Evolutionary conservation across 2,329 filamentous ascomycete species (phyloP).

Genomic region (Hysterium pulicare): DNA sequence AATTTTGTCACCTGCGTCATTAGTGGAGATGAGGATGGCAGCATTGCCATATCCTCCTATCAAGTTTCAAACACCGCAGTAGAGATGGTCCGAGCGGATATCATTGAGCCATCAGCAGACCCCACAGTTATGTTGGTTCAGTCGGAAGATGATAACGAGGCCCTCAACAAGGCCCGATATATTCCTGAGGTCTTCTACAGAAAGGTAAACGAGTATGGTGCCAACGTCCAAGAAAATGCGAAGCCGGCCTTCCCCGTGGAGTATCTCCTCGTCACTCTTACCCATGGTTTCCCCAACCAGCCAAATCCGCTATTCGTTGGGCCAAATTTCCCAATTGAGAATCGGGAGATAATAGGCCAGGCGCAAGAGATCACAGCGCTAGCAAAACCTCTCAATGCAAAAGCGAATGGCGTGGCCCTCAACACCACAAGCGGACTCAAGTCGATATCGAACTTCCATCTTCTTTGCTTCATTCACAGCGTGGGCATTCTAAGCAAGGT

Average conservation of each 20-base stretch:
- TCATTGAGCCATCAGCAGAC: conserved; percentile 91
- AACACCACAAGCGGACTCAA: conserved; percentile 62
- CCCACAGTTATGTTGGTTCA: conserved; percentile 92
- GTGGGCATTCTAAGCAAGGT: conserved; percentile 85
- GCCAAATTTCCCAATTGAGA: conserved; percentile 81
- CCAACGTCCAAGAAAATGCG: conserved; percentile 93
- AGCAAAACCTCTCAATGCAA: conserved; percentile 65
- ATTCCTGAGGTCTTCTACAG: conserved; percentile 98
- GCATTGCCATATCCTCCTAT: conserved; percentile 86
- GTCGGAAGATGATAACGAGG: conserved; percentile 82
- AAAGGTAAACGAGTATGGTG: conserved; percentile 92
- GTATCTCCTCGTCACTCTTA: conserved; percentile 92
- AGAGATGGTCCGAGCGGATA: conserved; percentile 94
- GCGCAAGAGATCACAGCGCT: conserved; percentile 71
- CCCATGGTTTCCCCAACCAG: conserved; percentile 87
- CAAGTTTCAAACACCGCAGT: conserved; percentile 94
- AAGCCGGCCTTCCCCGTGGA: conserved; percentile 96
- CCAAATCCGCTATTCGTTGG: conserved; percentile 72
- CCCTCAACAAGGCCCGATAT: conserved; percentile 69
- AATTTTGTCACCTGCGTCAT: conserved; percentile 97
- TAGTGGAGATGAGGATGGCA: conserved; percentile 84
- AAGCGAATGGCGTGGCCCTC: conserved; percentile 48
- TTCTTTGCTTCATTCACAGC: conserved; percentile 80
- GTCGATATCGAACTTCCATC: conserved; percentile 86
- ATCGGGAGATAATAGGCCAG: conserved; percentile 81